Base-by-base conservation (phyloP, 2,329 filamentous ascomycete species). In the Aspergillus versicolor region DNA sequence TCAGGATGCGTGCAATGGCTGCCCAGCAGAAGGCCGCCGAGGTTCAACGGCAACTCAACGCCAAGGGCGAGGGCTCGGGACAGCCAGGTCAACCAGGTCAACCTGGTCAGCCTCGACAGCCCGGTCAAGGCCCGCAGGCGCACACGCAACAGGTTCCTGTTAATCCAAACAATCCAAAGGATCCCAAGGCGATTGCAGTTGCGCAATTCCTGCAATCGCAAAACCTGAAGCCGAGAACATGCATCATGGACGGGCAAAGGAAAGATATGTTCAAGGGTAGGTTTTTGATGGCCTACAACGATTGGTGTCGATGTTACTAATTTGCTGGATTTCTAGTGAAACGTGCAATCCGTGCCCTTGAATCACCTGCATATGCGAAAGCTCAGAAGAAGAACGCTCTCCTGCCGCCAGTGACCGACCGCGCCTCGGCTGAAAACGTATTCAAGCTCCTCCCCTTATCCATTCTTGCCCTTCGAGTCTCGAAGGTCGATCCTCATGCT, bases 211-310 rank as follows among this genome's bases (percentile, higher is more conserved):
- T 99, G 58, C 87, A 87, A 65, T 76, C 83, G 57, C 92, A 97
- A 77, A 85, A 94, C 58, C 79, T 99, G 63, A 99, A 99, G 83
- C 83, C 85, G 17, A 84, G 94, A 62, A 97, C 92, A 17, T 93
- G 90, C 73, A 95, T 99, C 63, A 84, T 97, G 63, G 92, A 97
- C 64, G 94, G 94, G 68, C 92, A 97, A 82, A 86, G 94, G 69
- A 97, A 96, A 78, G 93, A 99, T 64, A 95, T 99, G 90, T 97
- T 99, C 77, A 89, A 88, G 82, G 92, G 91, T 93, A 80, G 45
- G 52, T 51, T 49, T 46, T 11, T 8, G 5, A 27, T 37, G 5
- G 7, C 42, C 37, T 40, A 15, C 15, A n/a, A 6, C 3, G 21
- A 21, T 17, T 24, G 2, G 30, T 21, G 27, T 3, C 40, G 37